Base-by-base conservation (phyloP, 1,284 basidiomycete genomes). In the Moniliella sp. region DNA sequence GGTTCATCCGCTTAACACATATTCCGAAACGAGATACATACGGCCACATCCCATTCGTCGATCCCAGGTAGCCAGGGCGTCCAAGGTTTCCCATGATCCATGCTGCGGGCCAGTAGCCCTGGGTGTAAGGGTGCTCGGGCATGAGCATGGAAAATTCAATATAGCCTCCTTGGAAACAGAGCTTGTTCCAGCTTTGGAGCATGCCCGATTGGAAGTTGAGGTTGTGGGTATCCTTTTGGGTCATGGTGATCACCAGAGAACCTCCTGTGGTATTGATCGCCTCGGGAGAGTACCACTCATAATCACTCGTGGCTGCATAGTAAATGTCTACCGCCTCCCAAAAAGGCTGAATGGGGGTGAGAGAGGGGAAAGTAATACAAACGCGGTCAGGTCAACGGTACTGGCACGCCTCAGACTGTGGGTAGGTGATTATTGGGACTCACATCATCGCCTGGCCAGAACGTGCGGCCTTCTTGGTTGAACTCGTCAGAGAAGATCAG, bases 401-500 rank as follows among this genome's bases (percentile, higher is more conserved):
- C n/a, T n/a, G n/a, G n/a, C n/a, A n/a, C n/a, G n/a, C n/a, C n/a
- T n/a, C n/a, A n/a, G n/a, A n/a, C n/a, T n/a, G n/a, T n/a, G n/a
- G n/a, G n/a, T n/a, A n/a, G n/a, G n/a, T n/a, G n/a, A n/a, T n/a
- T n/a, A n/a, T n/a, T n/a, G n/a, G n/a, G n/a, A n/a, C n/a, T 18
- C 25, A 18, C 13, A 26, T 59, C 56, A 28, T 59, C 56, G 10
- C 54, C 54, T 0, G 52, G 50, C 48, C 48, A 53, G 45, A 71
- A 71, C 1, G 64, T 66, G 30, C 69, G 51, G 5, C 81, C 83
- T 18, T 76, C 73, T 5, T 54, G 15, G 15, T 33, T 32, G n/a
- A 91, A 91, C 62, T 94, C 86, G 61, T 94, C 86, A 35, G 39
- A 43, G 28, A 59, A 59, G 2, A 83, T 74, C 18, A 93, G 70